Evolutionary conservation across 1,284 basidiomycete species (phyloP), one percentile per base, ranked within the genome.

Genomic region (Moesziomyces sp.): DNA sequence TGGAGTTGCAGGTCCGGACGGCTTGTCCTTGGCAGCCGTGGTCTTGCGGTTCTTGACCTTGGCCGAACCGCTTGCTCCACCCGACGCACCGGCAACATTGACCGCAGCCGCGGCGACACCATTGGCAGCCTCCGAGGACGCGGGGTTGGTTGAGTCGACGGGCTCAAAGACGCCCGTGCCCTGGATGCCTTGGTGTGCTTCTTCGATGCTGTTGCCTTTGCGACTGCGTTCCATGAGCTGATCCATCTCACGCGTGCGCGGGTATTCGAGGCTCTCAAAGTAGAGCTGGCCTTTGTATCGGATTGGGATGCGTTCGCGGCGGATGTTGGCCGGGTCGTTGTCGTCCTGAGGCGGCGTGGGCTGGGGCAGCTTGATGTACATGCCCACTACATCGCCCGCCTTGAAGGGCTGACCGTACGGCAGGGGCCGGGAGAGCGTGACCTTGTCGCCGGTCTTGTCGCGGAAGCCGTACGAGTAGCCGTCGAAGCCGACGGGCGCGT

Each of bases 281-380:
- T 97, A 96, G 69, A 93, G 90, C 84, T 96, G 93, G n/a, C 92
- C 93, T 84, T 95, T 95, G 86, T 94, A 93, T 60, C 93, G 91
- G 81, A 99, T 96, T 2, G 95, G 90, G 57, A 84, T 68, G 3
- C 79, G 74, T 23, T 83, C 82, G 23, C 81, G 57, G n/a, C 63
- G 65, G 55, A 84, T 78, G 51, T 80, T 73, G 13, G 59, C 52
- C 11, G 76, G 69, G 40, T 78, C 76, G 16, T 66, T 52, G 19
- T 63, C 57, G 58, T 64, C 65, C 23, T 51, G 10, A 19, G 72
- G 60, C 28, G 47, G 44, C 8, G 56, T 48, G 4, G 45, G 47
- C 10, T 53, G 87, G 1, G 96, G 96, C 3, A 99, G 89, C 51
- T 89, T 92, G 58, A 97, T 92, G 84, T 94, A 95, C 88, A 98